phyloP scores from a whole-genome alignment of 495 filamentous ascomycete species.

The Aspergillus taichungensis region DNA sequence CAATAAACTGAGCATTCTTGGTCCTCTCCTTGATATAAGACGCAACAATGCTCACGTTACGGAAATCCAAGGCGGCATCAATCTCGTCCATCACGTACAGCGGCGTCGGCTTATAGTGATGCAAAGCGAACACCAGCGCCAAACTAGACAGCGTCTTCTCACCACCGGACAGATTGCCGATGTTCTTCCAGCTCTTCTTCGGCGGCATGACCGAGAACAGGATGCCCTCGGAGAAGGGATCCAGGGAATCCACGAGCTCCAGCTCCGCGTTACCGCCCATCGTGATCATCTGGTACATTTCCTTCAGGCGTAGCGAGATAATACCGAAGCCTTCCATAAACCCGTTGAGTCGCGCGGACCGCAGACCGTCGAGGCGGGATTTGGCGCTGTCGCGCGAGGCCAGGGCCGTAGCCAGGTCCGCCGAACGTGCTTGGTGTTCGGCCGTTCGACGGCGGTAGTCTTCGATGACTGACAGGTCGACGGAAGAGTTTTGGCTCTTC shows the following conservation, averaged over 20 bases:
- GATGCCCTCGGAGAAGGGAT: slow-evolving; percentile 96
- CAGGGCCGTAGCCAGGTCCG: slow-evolving; percentile 70
- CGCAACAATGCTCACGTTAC: slow-evolving; percentile 94
- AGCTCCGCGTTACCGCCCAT: slow-evolving; percentile 99
- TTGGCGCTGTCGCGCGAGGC: slow-evolving; percentile 74
- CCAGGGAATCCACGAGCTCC: slow-evolving; percentile 88
- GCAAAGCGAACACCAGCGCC: slow-evolving; percentile 91
- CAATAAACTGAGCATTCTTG: slow-evolving; percentile 98
- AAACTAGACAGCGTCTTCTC: slow-evolving; percentile 95
- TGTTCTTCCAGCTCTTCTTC: slow-evolving; percentile 99
- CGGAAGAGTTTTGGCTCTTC: slow-evolving; percentile 79
- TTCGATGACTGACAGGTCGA: slow-evolving; percentile 83
- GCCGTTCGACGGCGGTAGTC: slow-evolving; percentile 88
- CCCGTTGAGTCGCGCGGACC: slow-evolving; percentile 79
- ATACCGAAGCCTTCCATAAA: slow-evolving; percentile 97
- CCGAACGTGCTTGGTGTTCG: slow-evolving; percentile 73
- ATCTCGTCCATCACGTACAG: slow-evolving; percentile 99
- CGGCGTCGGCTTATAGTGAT: slow-evolving; percentile 97
- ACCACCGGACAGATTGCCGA: slow-evolving; percentile 85
- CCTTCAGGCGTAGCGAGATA: slow-evolving; percentile 93
- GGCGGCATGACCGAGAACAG: slow-evolving; percentile 97
- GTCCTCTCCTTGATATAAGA: slow-evolving; percentile 98
- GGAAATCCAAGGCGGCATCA: slow-evolving; percentile 94
- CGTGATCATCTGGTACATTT: slow-evolving; percentile 99
- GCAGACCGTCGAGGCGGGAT: slow-evolving; percentile 81